Conservation (phyloP, 768 basidiomycete species). For the Flagelloscypha sp. region DNA sequence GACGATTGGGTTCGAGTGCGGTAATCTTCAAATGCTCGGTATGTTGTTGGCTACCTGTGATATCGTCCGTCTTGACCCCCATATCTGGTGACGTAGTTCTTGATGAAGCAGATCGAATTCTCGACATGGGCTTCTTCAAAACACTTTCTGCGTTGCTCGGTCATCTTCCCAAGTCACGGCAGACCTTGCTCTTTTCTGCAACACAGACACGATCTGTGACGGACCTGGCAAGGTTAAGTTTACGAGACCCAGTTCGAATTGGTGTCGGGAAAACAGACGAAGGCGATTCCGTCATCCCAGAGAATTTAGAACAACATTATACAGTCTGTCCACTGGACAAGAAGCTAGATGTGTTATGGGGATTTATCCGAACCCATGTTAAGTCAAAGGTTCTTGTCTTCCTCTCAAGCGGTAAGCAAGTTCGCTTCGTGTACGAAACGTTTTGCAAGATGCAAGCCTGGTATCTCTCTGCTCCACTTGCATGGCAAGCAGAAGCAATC, state of each 20-base stretch:
- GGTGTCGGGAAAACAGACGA: constrained; percentile 46
- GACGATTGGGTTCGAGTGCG: constrained; percentile 88
- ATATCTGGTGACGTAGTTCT: constrained; percentile 47
- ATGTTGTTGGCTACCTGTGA: constrained; percentile 20
- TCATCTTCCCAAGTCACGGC: constrained; percentile 84
- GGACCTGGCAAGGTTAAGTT: constrained; percentile 83
- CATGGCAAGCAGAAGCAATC: constrained; percentile 96
- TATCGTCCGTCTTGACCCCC: constrained; percentile 4
- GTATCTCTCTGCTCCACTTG: constrained; percentile 83
- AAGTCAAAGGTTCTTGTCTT: constrained; percentile 90
- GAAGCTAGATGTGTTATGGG: constrained; percentile 89
- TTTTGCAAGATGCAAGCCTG: constrained; percentile 95
- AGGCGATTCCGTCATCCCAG: constrained; percentile 49
- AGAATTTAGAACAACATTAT: constrained; percentile 83
- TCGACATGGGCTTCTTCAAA: constrained; percentile 92
- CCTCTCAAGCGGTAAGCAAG: constrained; percentile 92
- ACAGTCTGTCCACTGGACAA: constrained; percentile 72
- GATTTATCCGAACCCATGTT: constrained; percentile 90
- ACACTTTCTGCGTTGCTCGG: constrained; percentile 86
- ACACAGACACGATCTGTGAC: constrained; percentile 88
- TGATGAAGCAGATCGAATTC: constrained; percentile 93
- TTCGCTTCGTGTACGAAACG: constrained; percentile 91
- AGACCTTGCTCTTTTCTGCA: constrained; percentile 94
- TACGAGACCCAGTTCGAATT: constrained; percentile 73
- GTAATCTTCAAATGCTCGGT: constrained; percentile 89